Conservation (phyloP, 495 filamentous ascomycete species). For the Elasticomyces elasticus region DNA sequence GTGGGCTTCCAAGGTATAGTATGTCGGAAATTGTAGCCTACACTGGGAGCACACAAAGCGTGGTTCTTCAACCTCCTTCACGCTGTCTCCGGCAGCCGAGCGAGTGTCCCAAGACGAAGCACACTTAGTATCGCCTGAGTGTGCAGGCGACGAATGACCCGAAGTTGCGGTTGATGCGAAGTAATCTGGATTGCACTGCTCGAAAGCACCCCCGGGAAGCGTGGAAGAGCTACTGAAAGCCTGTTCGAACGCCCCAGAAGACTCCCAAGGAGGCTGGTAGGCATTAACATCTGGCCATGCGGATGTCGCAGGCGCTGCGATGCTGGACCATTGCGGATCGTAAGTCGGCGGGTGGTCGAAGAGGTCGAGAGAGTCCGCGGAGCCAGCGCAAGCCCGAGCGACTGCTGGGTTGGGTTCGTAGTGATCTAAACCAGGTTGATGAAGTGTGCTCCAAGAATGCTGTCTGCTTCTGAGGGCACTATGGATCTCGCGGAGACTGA, state of each 20-base stretch:
- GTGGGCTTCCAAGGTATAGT: constrained; percentile 6
- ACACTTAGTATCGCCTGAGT: background rate
- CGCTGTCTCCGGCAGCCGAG: background rate
- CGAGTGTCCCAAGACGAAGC: background rate
- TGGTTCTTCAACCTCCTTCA: background rate
- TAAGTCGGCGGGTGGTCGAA: too few relatives aligned
- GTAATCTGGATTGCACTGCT: too few relatives aligned
- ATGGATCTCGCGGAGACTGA: background rate
- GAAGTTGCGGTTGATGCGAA: background rate
- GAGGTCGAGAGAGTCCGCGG: too few relatives aligned
- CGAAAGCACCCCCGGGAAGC: too few relatives aligned
- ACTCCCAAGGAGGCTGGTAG: too few relatives aligned
- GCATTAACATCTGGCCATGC: too few relatives aligned
- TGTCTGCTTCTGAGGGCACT: background rate
- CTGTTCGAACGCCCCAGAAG: too few relatives aligned
- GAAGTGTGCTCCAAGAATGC: too few relatives aligned
- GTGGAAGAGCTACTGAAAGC: too few relatives aligned
- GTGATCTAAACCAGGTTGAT: background rate
- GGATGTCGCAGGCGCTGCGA: too few relatives aligned
- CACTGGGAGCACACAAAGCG: background rate
- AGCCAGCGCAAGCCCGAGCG: too few relatives aligned
- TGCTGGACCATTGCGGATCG: too few relatives aligned
- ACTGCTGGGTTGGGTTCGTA: background rate
- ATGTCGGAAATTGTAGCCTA: background rate
- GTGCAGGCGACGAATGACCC: background rate